Conservation (phyloP, 83 land plant genomes). For the Isoetes engelmannii region DNA sequence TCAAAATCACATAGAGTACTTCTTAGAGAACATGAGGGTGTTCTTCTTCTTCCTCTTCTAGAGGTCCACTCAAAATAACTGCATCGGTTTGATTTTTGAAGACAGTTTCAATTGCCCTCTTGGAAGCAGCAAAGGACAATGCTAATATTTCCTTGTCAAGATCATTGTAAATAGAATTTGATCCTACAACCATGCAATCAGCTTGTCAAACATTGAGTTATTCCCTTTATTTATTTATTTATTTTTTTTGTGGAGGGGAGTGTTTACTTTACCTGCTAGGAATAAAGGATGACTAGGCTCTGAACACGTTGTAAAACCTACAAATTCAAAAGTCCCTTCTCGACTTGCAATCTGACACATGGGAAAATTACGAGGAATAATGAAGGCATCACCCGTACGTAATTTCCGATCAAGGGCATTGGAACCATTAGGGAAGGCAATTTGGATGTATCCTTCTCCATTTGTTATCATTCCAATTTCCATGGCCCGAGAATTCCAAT, state of each 20-base stretch:
- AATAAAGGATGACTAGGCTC: slow-evolving; percentile 54
- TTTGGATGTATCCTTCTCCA: slow-evolving; percentile 55
- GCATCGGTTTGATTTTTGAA: too few species aligned
- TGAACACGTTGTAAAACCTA: slow-evolving; percentile 57
- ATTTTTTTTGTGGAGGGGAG: neutral
- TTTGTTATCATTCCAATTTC: slow-evolving; percentile 54
- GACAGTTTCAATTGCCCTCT: neutral
- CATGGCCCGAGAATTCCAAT: slow-evolving; percentile 76
- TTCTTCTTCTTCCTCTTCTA: too few species aligned
- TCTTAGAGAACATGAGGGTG: too few species aligned
- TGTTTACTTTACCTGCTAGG: slow-evolving; percentile 34
- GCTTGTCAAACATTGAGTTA: neutral
- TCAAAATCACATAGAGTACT: too few species aligned
- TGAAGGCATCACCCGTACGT: slow-evolving; percentile 53
- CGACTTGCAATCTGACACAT: slow-evolving; percentile 70
- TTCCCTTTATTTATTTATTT: neutral
- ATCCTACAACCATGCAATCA: slow-evolving; percentile 13
- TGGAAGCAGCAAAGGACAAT: slow-evolving; percentile 36
- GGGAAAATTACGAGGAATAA: slow-evolving; percentile 54
- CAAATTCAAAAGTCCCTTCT: slow-evolving; percentile 48
- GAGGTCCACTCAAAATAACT: too few species aligned
- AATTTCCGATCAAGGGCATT: slow-evolving; percentile 26
- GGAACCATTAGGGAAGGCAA: slow-evolving; percentile 43
- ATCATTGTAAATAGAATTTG: slow-evolving; percentile 37
- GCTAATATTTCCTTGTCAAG: slow-evolving; percentile 36